Evolutionary conservation across 164 flowering plant species (phyloP).

Genomic region (Aristolochia fimbriata): DNA sequence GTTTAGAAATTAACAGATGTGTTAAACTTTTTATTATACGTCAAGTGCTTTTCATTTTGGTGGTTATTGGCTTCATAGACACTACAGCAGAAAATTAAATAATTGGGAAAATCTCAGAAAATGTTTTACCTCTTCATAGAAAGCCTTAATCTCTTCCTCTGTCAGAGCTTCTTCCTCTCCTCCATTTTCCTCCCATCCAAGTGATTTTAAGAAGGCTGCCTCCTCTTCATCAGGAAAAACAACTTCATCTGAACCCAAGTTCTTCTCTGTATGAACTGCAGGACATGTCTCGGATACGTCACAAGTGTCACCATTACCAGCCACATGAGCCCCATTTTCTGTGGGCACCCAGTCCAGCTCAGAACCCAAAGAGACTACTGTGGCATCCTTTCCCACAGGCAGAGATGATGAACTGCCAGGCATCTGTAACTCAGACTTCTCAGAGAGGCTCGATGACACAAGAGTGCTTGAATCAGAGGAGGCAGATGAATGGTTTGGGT

Average conservation of each 20-base stretch:
- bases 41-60: not conserved
- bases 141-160: conserved; percentile 77
- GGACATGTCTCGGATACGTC: conserved; percentile 19
- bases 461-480: conserved; percentile 24
- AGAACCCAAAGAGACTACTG: conserved; percentile 7
- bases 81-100: not conserved
- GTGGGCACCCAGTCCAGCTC: conserved; percentile 13
- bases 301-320: conserved; percentile 27
- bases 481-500: conserved; percentile 13
- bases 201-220: conserved; percentile 66
- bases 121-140: conserved; percentile 46
- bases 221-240: conserved; percentile 61
- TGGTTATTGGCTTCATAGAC: not conserved
- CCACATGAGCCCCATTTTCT: conserved; percentile 15
- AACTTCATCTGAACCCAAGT: conserved; percentile 12
- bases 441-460: conserved; percentile 17
- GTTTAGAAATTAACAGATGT: not conserved
- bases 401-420: conserved; percentile 17
- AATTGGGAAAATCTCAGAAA: not conserved
- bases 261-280: conserved; percentile 20
- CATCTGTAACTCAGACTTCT: conserved; percentile 26
- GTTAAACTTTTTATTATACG: not conserved
- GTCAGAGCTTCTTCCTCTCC: conserved; percentile 80
- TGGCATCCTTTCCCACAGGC: conserved; percentile 13
- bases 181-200: conserved; percentile 83